A percentile compares a stretch with the other conserved stretches of the same genome.
These are phyloP conservation scores for Candida frijolesensis DNA, from an alignment of 1,139 yeast species.

Conservation along the genomic window DNA sequence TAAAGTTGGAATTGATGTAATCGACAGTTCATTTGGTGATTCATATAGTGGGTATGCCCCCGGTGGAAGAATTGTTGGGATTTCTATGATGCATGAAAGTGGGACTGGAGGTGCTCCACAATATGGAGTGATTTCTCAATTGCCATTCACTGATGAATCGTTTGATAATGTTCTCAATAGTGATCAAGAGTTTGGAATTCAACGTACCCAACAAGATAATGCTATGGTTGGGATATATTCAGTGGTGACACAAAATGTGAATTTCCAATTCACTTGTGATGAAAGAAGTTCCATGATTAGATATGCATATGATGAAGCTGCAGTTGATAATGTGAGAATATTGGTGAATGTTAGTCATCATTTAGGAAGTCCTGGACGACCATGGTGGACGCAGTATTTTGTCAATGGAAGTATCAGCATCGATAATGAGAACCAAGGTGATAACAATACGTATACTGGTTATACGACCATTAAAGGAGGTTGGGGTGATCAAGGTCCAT, in stretches of 20 bases:
- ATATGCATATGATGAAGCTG: constrained; percentile 23
- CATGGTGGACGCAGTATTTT: constrained; percentile 36
- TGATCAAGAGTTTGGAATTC: constrained; percentile 14
- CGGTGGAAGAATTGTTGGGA: constrained; percentile 31
- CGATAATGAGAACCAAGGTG: constrained; percentile 11
- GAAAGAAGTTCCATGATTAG: constrained; percentile 28
- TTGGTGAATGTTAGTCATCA: constrained; percentile 33
- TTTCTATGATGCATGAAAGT: constrained; percentile 43
- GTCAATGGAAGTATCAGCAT: constrained; percentile 27
- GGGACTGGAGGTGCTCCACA: constrained; percentile 45
- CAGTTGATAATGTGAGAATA: constrained; percentile 16
- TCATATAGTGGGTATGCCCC: constrained; percentile 38
- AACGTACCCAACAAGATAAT: constrained; percentile 21
- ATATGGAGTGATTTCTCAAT: constrained; percentile 35
- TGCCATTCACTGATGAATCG: constrained; percentile 25
- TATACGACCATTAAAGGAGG: constrained; percentile 30
- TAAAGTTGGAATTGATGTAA: constrained; percentile 38
- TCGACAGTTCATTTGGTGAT: constrained; percentile 23
- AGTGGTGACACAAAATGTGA: constrained; percentile 23
- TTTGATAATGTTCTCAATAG: background rate
- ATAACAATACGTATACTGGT: constrained; percentile 26
- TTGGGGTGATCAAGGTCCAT: constrained; percentile 32
- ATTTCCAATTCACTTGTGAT: constrained; percentile 29
- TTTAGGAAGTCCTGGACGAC: constrained; percentile 26
- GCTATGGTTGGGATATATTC: constrained; percentile 30